phyloP scores from a whole-genome alignment of 2,329 filamentous ascomycete genomes.

The Aspergillus oerlinghausenensis region DNA sequence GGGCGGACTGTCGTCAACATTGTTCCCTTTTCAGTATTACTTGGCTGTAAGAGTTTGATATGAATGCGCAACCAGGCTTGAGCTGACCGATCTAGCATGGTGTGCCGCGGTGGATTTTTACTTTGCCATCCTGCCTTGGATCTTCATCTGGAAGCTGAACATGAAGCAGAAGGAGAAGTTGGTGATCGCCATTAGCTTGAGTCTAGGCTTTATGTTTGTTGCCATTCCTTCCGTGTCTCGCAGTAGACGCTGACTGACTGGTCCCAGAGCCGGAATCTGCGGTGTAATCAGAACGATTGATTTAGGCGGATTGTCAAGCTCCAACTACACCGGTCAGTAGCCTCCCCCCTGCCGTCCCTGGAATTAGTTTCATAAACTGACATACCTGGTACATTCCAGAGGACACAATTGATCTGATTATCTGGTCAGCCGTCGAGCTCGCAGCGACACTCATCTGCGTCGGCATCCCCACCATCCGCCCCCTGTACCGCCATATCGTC shows the following conservation, averaged over 20 bases:
- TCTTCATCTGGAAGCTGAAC: conserved; percentile 32
- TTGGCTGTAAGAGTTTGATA: conserved; percentile 10
- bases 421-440: conserved; percentile 22
- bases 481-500: conserved; percentile 16
- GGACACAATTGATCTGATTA: conserved; percentile 20
- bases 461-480: conserved; percentile 24
- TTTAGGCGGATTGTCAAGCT: conserved; percentile 9
- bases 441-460: conserved; percentile 23
- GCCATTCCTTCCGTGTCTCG: background rate
- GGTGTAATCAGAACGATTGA: conserved; percentile 15
- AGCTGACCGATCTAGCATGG: conserved; percentile 6
- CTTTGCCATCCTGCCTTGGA: conserved; percentile 37
- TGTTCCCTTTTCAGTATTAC: conserved; percentile 10
- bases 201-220: conserved; percentile 30
- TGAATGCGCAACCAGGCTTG: background rate
- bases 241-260: too few species aligned
- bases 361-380: background rate
- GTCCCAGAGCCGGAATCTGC: conserved; percentile 11
- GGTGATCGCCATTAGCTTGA: conserved; percentile 34
- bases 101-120: conserved; percentile 32
- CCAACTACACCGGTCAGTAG: conserved; percentile 15
- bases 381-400: conserved; percentile 3
- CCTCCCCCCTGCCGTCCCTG: background rate
- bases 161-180: conserved; percentile 37
- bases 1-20: conserved; percentile 11